Evolutionary conservation across 441 rosid genomes (phyloP).

Genomic region (Brassica hybrid): DNA sequence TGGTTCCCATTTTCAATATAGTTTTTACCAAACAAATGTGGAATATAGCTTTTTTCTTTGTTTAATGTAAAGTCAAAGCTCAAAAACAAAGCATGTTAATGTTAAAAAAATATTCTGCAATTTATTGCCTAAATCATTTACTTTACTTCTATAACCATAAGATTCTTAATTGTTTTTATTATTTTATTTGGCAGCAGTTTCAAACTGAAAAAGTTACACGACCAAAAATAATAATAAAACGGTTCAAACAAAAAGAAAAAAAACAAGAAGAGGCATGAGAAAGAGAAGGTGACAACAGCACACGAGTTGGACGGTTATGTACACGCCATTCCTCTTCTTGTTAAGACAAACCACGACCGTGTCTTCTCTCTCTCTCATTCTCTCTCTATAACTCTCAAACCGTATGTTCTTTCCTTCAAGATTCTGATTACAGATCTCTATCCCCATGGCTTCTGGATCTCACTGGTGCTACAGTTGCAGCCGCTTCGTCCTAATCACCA

Average conservation of each 20-base stretch:
- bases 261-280: slow-evolving; percentile 6
- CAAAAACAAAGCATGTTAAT: not conserved
- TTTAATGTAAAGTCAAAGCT: not conserved
- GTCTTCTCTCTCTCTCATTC: slow-evolving; percentile 19
- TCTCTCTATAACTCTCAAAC: slow-evolving; percentile 1
- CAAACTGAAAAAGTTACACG: no score
- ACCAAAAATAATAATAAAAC: not conserved
- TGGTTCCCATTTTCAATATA: no score
- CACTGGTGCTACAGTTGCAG: slow-evolving; percentile 87
- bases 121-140: no score
- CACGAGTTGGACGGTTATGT: slow-evolving; percentile 31
- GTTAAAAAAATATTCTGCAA: not conserved
- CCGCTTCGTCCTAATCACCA: slow-evolving; percentile 64
- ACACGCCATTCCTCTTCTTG: slow-evolving; percentile 28
- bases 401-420: slow-evolving; percentile 25
- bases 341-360: slow-evolving; percentile 14
- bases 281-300: slow-evolving; percentile 23
- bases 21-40: not conserved
- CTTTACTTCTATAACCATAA: not conserved
- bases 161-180: not conserved
- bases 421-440: slow-evolving; percentile 7
- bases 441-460: slow-evolving; percentile 54
- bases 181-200: not conserved
- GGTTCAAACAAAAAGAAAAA: not conserved
- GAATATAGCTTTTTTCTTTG: not conserved